Conservation (phyloP, 352 stramenopile genomes). For the Thalassiosira hispida region DNA sequence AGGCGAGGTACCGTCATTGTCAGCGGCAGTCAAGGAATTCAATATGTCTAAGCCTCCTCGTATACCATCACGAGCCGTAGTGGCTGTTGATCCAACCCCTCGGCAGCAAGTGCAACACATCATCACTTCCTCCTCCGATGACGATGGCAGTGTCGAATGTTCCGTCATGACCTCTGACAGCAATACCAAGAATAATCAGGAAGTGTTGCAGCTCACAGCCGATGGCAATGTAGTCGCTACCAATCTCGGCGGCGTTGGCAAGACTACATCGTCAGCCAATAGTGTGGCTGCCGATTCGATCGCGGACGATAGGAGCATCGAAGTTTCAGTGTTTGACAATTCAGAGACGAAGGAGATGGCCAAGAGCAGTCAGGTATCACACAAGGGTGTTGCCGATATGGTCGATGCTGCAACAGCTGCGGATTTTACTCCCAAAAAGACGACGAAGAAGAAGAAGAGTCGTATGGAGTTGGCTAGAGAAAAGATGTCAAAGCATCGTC, state of each 20-base stretch:
- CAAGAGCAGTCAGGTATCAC: too few species aligned
- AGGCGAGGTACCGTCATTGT: too few species aligned
- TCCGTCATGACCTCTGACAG: constrained; percentile 6
- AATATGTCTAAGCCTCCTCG: too few species aligned
- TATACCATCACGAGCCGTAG: constrained; percentile 22
- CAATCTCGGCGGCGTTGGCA: too few species aligned
- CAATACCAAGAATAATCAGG: neutral
- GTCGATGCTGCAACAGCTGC: too few species aligned
- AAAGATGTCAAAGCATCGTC: constrained; percentile 10
- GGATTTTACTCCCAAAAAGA: too few species aligned
- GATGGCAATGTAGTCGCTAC: neutral
- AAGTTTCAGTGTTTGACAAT: neutral
- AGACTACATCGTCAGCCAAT: too few species aligned
- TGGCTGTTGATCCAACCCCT: too few species aligned
- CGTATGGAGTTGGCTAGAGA: constrained; percentile 3
- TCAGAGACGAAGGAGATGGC: too few species aligned
- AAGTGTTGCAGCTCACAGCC: neutral
- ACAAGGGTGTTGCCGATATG: too few species aligned
- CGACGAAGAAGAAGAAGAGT: constrained; percentile 9
- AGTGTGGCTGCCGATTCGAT: neutral
- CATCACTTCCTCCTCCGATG: constrained; percentile 1
- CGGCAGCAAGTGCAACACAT: too few species aligned
- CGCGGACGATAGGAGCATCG: neutral
- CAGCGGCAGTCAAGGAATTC: too few species aligned
- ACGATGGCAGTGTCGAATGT: constrained; percentile 28